Evolutionary conservation across 2,329 filamentous ascomycete genomes (phyloP).

Genomic region (Xylaria digitata): DNA sequence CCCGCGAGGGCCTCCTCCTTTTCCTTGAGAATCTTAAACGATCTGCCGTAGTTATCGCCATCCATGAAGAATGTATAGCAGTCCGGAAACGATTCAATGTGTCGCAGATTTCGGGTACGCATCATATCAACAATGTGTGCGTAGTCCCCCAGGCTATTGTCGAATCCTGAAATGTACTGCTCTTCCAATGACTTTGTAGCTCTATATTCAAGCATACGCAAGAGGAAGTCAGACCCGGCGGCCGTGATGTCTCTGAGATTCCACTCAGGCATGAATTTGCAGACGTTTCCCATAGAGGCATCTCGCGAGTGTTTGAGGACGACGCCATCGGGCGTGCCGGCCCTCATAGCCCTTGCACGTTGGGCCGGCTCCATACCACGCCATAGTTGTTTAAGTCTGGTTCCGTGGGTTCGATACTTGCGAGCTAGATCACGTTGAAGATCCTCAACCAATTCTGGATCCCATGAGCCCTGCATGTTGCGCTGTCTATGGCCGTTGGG

Average conservation of each 20-base stretch:
- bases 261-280: slow-evolving; percentile 57
- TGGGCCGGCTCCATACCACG: slow-evolving; percentile 51
- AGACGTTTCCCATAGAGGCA: slow-evolving; percentile 51
- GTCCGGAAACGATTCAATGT: slow-evolving; percentile 45
- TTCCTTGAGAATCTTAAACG: slow-evolving; percentile 44
- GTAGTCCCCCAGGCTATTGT: slow-evolving; percentile 52
- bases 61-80: slow-evolving; percentile 54
- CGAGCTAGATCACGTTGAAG: slow-evolving; percentile 54
- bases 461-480: slow-evolving; percentile 3
- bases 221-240: slow-evolving; percentile 52
- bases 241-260: slow-evolving; percentile 57
- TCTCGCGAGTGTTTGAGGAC: slow-evolving; percentile 54
- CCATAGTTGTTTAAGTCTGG: slow-evolving; percentile 55
- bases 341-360: slow-evolving; percentile 52
- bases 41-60: slow-evolving; percentile 53
- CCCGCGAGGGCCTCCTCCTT: slow-evolving; percentile 40
- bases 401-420: slow-evolving; percentile 53
- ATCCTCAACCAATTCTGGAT: slow-evolving; percentile 39
- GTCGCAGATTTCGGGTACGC: slow-evolving; percentile 49
- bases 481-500: neutral
- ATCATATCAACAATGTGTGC: slow-evolving; percentile 53
- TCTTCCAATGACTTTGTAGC: slow-evolving; percentile 50
- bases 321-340: slow-evolving; percentile 48
- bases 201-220: slow-evolving; percentile 55
- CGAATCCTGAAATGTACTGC: slow-evolving; percentile 51